phyloP scores from a whole-genome alignment of 176 grass and related monocot species.

The Oryza coarctata region DNA sequence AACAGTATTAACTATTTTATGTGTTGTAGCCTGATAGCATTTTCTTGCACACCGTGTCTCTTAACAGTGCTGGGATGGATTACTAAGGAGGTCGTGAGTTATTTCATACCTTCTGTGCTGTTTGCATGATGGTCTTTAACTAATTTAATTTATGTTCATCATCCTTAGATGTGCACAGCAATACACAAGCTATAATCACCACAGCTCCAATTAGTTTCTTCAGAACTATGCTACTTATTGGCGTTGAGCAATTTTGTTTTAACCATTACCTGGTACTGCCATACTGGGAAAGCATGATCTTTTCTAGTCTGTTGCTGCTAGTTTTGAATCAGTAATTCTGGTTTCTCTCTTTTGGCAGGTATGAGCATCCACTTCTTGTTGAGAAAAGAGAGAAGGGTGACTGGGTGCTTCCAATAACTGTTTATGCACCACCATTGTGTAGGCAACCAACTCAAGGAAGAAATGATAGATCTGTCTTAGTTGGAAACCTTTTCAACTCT shows the following conservation, averaged over 20 bases:
- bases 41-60: neutral
- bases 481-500: conserved; percentile 64
- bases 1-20: neutral
- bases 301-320: conserved; percentile 17
- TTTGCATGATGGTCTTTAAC: neutral
- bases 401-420: conserved; percentile 85
- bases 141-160: neutral
- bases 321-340: neutral
- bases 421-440: conserved; percentile 71
- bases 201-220: neutral
- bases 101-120: neutral
- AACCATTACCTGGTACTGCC: neutral
- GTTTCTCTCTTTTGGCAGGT: conserved; percentile 49
- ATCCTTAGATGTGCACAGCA: too few relatives aligned
- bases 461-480: conserved; percentile 59
- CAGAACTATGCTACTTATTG: neutral
- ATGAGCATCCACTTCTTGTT: conserved; percentile 80
- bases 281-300: neutral
- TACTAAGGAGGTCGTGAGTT: neutral
- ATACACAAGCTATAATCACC: neutral
- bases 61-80: neutral
- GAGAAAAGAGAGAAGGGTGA: conserved; percentile 96
- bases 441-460: conserved; percentile 63
- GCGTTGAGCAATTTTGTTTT: neutral
- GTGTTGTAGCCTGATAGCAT: neutral